Evolutionary conservation across 2,329 filamentous ascomycete genomes (phyloP).

Genomic region (Aureobasidium sp.): DNA sequence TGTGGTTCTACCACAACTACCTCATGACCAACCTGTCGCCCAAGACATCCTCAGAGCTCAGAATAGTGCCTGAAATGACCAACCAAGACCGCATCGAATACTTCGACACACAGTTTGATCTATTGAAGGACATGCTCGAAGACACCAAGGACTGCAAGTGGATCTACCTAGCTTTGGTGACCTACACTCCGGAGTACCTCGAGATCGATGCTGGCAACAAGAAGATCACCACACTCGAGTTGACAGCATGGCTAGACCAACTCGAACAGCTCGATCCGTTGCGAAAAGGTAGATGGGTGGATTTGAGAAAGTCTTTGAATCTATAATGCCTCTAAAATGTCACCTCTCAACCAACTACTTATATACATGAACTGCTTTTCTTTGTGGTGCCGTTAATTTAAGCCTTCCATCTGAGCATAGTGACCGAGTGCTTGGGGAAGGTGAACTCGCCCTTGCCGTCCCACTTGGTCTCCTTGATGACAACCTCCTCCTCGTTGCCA

Average conservation of each 20-base stretch:
- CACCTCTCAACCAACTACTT: slow-evolving; percentile 17
- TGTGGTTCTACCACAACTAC: slow-evolving; percentile 96
- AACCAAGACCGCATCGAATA: slow-evolving; percentile 56
- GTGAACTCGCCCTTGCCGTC: slow-evolving; percentile 52
- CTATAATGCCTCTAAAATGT: slow-evolving; percentile 33
- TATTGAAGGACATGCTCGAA: slow-evolving; percentile 59
- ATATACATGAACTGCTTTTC: not conserved
- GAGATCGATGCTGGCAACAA: slow-evolving; percentile 36
- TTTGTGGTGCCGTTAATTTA: not conserved
- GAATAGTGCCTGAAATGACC: slow-evolving; percentile 58
- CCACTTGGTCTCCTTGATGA: slow-evolving; percentile 54
- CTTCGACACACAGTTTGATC: slow-evolving; percentile 62
- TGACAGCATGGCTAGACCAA: slow-evolving; percentile 50
- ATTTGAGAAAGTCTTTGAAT: slow-evolving; percentile 49
- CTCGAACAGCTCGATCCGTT: slow-evolving; percentile 65
- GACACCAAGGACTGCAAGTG: slow-evolving; percentile 70
- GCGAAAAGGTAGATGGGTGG: slow-evolving; percentile 65
- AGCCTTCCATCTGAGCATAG: slow-evolving; percentile 17
- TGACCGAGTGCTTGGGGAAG: slow-evolving; percentile 47
- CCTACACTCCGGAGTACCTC: slow-evolving; percentile 59
- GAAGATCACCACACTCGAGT: slow-evolving; percentile 36
- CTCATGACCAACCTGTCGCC: slow-evolving; percentile 59
- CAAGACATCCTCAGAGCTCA: slow-evolving; percentile 42
- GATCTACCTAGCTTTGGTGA: slow-evolving; percentile 79
- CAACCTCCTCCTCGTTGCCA: slow-evolving; percentile 54